Conservation (phyloP, 306 rosid species). For the Lagenaria siceraria region DNA sequence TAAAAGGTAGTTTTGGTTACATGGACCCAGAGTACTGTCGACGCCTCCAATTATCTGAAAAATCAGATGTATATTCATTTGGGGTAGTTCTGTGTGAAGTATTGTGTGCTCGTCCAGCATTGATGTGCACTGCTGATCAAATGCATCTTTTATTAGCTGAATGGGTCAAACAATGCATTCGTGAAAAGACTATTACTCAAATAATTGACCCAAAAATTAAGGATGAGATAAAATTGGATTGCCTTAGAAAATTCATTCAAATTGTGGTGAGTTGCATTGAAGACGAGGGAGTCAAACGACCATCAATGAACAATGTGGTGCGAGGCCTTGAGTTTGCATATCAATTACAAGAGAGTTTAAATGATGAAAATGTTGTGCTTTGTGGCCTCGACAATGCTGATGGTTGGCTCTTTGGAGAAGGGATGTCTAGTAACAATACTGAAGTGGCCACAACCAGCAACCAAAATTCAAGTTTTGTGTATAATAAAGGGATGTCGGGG, state of each 20-base stretch:
- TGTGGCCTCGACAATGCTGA: neutral
- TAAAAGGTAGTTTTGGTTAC: too few relatives aligned
- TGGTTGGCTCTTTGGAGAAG: neutral
- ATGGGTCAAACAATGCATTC: conserved; percentile 20
- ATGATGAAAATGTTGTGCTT: neutral
- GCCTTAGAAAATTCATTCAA: neutral
- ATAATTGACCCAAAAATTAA: neutral
- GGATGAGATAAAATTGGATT: neutral
- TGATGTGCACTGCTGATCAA: too few relatives aligned
- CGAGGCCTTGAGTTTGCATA: neutral
- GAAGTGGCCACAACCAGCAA: neutral
- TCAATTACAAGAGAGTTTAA: neutral
- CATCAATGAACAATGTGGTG: conserved; percentile 30
- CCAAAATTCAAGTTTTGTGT: neutral
- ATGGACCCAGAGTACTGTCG: too few relatives aligned
- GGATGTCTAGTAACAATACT: too few relatives aligned
- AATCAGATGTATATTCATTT: too few relatives aligned
- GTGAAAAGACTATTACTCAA: neutral
- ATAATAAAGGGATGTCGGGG: neutral
- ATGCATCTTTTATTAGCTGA: neutral
- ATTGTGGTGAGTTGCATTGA: conserved; percentile 20
- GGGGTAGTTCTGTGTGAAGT: too few relatives aligned
- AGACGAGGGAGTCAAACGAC: conserved; percentile 27
- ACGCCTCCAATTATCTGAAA: too few relatives aligned
- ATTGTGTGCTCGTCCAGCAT: too few relatives aligned